A percentile compares a stretch with the other conserved stretches of the same genome.
Evolutionary conservation across 2,329 filamentous ascomycete genomes (phyloP).

Genomic region (Monilinia laxa): DNA sequence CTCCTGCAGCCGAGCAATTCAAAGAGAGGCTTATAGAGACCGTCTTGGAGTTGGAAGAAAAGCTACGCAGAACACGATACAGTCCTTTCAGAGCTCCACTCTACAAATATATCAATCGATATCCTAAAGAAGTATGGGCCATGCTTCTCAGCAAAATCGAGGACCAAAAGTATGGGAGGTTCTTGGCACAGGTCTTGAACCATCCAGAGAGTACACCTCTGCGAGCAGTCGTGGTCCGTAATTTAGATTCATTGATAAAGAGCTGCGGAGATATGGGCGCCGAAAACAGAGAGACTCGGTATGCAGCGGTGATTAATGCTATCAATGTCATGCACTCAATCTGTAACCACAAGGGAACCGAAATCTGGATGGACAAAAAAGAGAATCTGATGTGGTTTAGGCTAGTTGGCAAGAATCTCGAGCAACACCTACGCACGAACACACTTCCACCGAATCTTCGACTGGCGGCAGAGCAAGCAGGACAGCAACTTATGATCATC

Average conservation of each 20-base stretch:
- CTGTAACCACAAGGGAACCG: slow-evolving; percentile 61
- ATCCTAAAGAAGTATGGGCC: slow-evolving; percentile 81
- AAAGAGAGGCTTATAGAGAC: slow-evolving; percentile 87
- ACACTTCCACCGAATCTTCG: slow-evolving; percentile 70
- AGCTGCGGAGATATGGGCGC: slow-evolving; percentile 62
- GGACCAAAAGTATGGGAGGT: slow-evolving; percentile 83
- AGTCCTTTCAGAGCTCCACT: slow-evolving; percentile 90
- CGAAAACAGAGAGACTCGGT: slow-evolving; percentile 67
- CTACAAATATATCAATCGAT: slow-evolving; percentile 90
- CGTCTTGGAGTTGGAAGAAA: slow-evolving; percentile 84
- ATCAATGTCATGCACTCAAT: slow-evolving; percentile 84
- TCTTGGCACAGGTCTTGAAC: slow-evolving; percentile 82
- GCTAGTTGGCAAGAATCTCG: slow-evolving; percentile 72
- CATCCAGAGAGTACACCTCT: slow-evolving; percentile 73
- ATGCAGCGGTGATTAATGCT: slow-evolving; percentile 75
- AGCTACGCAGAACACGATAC: slow-evolving; percentile 79
- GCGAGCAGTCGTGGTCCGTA: slow-evolving; percentile 70
- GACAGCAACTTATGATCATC: slow-evolving; percentile 82
- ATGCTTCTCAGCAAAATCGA: slow-evolving; percentile 78
- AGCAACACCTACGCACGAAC: slow-evolving; percentile 69
- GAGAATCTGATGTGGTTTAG: slow-evolving; percentile 61
- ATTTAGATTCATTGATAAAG: slow-evolving; percentile 70
- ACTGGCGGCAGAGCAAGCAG: slow-evolving; percentile 82
- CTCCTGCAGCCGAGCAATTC: slow-evolving; percentile 84
- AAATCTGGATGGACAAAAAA: slow-evolving; percentile 69